These are phyloP conservation scores for Colletotrichum simmondsii DNA, from an alignment of 2,329 filamentous ascomycete species.

Conservation along the genomic window DNA sequence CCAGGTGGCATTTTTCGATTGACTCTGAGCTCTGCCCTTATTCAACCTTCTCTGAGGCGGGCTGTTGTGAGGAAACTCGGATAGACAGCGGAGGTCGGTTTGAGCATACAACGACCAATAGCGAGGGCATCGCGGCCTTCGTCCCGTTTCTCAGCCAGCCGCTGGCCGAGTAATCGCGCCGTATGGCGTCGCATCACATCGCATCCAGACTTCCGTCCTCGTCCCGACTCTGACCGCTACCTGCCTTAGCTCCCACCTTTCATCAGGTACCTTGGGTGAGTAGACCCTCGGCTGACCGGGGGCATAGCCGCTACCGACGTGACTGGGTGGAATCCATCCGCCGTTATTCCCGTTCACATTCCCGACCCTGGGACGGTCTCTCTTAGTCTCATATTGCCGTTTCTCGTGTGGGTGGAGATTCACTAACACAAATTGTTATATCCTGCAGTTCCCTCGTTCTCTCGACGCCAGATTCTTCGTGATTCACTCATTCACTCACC, in stretches of 20 bases:
- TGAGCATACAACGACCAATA: not conserved
- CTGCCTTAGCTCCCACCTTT: not conserved
- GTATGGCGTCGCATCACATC: not conserved
- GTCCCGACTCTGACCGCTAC: not conserved
- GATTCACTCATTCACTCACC: not conserved
- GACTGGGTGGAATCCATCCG: not conserved
- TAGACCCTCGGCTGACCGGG: slow-evolving; percentile 7
- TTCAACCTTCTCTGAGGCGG: too few species aligned
- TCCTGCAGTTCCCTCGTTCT: slow-evolving; percentile 12
- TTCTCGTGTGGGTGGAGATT: not conserved
- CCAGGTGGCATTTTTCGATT: too few species aligned
- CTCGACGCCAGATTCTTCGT: not conserved
- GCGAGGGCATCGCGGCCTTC: not conserved
- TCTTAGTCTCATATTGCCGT: not conserved
- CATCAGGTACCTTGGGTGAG: not conserved
- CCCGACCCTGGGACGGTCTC: slow-evolving; percentile 21
- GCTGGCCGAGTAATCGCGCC: not conserved
- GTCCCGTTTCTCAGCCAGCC: not conserved
- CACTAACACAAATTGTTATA: slow-evolving; percentile 11
- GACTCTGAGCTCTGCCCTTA: too few species aligned
- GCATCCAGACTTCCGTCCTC: not conserved
- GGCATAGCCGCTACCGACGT: not conserved
- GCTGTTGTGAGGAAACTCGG: not conserved
- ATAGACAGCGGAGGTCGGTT: not conserved
- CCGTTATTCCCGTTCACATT: slow-evolving; percentile 28